Evolutionary conservation across 78 protist species (phyloP), one percentile per base, ranked within the genome.

Genomic region (Cavenderia fasciculata): DNA sequence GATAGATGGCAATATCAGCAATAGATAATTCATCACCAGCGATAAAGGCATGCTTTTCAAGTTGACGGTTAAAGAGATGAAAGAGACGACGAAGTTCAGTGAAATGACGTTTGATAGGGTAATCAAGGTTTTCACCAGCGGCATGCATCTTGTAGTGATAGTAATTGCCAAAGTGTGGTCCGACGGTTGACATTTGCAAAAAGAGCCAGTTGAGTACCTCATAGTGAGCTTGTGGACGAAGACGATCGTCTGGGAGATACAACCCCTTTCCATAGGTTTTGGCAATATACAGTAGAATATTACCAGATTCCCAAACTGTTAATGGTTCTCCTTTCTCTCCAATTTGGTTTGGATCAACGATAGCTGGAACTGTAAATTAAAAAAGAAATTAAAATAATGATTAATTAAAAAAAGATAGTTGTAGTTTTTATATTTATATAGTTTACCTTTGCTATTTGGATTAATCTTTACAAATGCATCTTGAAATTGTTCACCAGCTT

Each of bases 21-120:
- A 68, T 68, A 29, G 74, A 46, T 43, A 46, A 68, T 68, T 68
- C 54, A 68, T 68, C 54, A 46, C 74, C 74, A 34, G 74, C 74
- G 54, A 68, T 19, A 68, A 49, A 49, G 12, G 54, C 54, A 49
- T 49, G 54, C 54, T 49, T 49, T 12, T 12, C 54, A 12, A 49
- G 14, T 14, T 49, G 54, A 18, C 14, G 12, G 27, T 49, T 14
- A 49, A 49, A 18, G 12, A 49, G 27, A 49, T 49, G 54, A 14
- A 49, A 49, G 27, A 49, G 14, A 49, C 54, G 54, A 18, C 54
- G 12, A 49, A 49, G 27, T 14, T 49, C 54, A 49, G 12, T 49
- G 14, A 18, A 49, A 49, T 49, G 54, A 18, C 54, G 12, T 14
- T 49, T 49, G 27, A 12, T 49, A 12, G 54, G 14, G 14, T 49